These are phyloP conservation scores for Penicillium expansum DNA, from an alignment of 2,329 filamentous ascomycete genomes.

Conservation along the genomic window DNA sequence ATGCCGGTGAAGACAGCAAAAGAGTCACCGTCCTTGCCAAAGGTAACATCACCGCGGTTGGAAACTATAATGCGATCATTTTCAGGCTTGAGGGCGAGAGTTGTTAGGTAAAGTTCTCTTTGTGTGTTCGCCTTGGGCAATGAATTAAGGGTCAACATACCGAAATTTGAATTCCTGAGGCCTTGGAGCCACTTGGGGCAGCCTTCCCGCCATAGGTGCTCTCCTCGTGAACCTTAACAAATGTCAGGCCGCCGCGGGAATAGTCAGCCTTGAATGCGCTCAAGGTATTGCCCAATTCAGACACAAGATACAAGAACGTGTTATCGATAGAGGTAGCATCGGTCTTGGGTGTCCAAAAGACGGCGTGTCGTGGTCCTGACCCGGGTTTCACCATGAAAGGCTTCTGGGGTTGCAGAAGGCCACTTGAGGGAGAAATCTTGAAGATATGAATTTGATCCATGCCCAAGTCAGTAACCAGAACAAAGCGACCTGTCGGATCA, in stretches of 20 bases:
- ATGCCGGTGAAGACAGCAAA: slow-evolving; percentile 15
- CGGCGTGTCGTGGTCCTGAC: slow-evolving; percentile 54
- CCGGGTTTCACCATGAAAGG: slow-evolving; percentile 46
- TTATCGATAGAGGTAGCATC: background rate
- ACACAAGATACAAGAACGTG: slow-evolving; percentile 17
- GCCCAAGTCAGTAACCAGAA: slow-evolving; percentile 55
- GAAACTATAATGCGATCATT: slow-evolving; percentile 16
- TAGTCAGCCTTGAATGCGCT: slow-evolving; percentile 21
- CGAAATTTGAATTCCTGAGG: slow-evolving; percentile 15
- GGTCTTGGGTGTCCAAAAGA: slow-evolving; percentile 47
- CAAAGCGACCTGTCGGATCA: slow-evolving; percentile 46
- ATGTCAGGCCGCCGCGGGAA: slow-evolving; percentile 4
- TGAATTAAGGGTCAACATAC: background rate
- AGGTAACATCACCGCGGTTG: slow-evolving; percentile 17
- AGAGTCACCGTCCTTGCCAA: slow-evolving; percentile 14
- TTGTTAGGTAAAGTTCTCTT: background rate
- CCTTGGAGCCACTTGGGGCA: slow-evolving; percentile 14
- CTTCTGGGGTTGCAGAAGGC: slow-evolving; percentile 48
- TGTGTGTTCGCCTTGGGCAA: background rate
- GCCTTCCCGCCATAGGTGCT: slow-evolving; percentile 10
- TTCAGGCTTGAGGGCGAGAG: slow-evolving; percentile 4
- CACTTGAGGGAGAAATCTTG: slow-evolving; percentile 47
- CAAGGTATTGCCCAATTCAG: slow-evolving; percentile 19
- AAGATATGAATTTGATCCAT: slow-evolving; percentile 56
- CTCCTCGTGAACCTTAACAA: slow-evolving; percentile 12